phyloP scores from a whole-genome alignment of 306 rosid genomes.

The Carpinus fangiana region DNA sequence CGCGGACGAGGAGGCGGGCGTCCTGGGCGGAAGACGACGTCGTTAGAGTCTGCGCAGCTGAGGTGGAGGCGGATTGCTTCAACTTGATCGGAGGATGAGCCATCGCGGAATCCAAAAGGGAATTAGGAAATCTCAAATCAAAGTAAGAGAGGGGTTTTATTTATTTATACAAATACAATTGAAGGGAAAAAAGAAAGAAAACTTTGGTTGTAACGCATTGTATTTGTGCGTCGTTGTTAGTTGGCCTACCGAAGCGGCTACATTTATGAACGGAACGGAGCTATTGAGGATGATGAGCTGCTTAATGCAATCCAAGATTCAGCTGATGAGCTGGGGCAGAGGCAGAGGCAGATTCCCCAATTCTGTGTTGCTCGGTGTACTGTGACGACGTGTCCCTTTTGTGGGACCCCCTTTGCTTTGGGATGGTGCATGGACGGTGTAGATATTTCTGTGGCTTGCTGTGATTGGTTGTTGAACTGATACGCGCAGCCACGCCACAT shows the following conservation, averaged over 20 bases:
- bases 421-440: too few relatives aligned
- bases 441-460: too few relatives aligned
- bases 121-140: too few relatives aligned
- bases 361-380: too few relatives aligned
- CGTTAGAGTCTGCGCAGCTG: conserved; percentile 36
- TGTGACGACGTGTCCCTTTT: too few relatives aligned
- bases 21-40: conserved; percentile 48
- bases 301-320: too few relatives aligned
- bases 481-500: too few relatives aligned
- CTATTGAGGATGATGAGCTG: conserved; percentile 14
- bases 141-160: background rate
- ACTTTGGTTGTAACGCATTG: conserved; percentile 7
- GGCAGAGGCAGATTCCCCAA: too few relatives aligned
- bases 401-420: too few relatives aligned
- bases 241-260: conserved; percentile 11
- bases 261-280: conserved; percentile 25
- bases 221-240: background rate
- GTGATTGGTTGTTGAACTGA: too few relatives aligned
- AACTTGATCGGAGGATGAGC: conserved; percentile 46
- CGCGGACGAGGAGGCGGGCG: conserved; percentile 65
- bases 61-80: conserved; percentile 42
- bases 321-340: too few relatives aligned
- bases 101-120: background rate
- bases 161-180: background rate
- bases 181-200: too few relatives aligned